Conservation (phyloP, 768 basidiomycete species). For the Hortiboletus flavorubellus region DNA sequence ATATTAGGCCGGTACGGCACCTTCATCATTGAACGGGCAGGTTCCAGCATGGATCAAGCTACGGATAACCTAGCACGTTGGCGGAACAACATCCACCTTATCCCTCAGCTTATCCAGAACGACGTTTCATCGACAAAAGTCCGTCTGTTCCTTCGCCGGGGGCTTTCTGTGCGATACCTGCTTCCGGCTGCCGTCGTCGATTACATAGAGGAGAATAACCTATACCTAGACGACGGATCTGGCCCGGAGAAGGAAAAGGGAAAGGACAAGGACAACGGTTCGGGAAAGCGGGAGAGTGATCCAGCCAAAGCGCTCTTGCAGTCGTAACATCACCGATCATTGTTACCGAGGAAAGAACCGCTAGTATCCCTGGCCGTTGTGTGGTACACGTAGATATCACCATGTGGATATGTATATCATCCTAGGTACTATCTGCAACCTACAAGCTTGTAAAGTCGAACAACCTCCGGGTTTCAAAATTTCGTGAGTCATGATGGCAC, state of each 20-base stretch:
- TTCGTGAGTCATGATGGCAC: neutral
- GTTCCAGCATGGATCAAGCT: constrained; percentile 86
- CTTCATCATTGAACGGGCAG: constrained; percentile 92
- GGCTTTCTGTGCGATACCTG: constrained; percentile 84
- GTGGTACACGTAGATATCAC: neutral
- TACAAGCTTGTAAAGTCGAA: neutral
- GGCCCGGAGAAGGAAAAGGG: constrained; percentile 36
- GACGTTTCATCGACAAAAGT: constrained; percentile 96
- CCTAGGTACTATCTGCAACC: neutral
- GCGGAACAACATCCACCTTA: constrained; percentile 85
- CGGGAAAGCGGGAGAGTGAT: constrained; percentile 30
- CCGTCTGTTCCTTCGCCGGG: constrained; percentile 73
- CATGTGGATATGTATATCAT: neutral
- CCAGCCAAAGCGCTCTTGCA: constrained; percentile 9
- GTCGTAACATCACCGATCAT: neutral
- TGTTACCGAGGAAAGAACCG: neutral
- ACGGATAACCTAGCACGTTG: constrained; percentile 70
- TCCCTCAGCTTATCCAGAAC: constrained; percentile 94
- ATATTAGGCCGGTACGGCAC: constrained; percentile 94
- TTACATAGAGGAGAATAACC: constrained; percentile 84
- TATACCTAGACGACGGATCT: constrained; percentile 64
- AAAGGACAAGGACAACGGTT: constrained; percentile 32
- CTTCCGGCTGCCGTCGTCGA: constrained; percentile 88
- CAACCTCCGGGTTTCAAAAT: neutral
- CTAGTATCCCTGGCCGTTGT: neutral